Evolutionary conservation across 2,329 filamentous ascomycete genomes (phyloP).

Genomic region (Aspergillus sp.): DNA sequence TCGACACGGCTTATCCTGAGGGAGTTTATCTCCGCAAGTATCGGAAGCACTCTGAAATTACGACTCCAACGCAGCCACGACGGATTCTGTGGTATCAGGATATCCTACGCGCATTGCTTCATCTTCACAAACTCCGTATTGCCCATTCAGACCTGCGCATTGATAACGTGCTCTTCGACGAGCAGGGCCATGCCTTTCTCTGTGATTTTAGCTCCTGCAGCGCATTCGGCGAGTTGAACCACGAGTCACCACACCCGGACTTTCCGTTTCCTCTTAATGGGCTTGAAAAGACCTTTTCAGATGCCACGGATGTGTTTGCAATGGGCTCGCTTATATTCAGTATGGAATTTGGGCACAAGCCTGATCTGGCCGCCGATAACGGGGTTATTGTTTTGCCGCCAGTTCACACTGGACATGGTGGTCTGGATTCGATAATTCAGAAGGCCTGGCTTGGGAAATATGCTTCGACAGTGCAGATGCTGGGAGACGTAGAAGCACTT

Average conservation of each 20-base stretch:
- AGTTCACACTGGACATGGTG: conserved; percentile 5
- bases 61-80: conserved; percentile 4
- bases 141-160: conserved; percentile 14
- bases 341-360: conserved; percentile 9
- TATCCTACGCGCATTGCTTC: conserved; percentile 11
- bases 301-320: conserved; percentile 15
- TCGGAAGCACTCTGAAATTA: conserved; percentile 5
- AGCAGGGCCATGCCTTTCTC: conserved; percentile 9
- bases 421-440: conserved; percentile 8
- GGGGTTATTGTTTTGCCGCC: conserved; percentile 6
- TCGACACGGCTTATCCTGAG: conserved; percentile 14
- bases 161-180: conserved; percentile 16
- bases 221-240: conserved; percentile 10
- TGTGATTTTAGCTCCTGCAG: conserved; percentile 16
- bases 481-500: conserved; percentile 5
- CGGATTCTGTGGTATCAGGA: conserved; percentile 15
- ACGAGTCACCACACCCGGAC: conserved; percentile 10
- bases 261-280: conserved; percentile 14
- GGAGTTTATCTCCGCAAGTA: conserved; percentile 18
- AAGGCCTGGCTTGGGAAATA: conserved; percentile 12
- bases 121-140: conserved; percentile 15
- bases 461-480: conserved; percentile 9
- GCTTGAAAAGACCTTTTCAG: conserved; percentile 11
- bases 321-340: conserved; percentile 14
- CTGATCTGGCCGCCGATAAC: conserved; percentile 11